Evolutionary conservation across 768 basidiomycete genomes (phyloP).

Genomic region (Stropharia rugosoannulata): DNA sequence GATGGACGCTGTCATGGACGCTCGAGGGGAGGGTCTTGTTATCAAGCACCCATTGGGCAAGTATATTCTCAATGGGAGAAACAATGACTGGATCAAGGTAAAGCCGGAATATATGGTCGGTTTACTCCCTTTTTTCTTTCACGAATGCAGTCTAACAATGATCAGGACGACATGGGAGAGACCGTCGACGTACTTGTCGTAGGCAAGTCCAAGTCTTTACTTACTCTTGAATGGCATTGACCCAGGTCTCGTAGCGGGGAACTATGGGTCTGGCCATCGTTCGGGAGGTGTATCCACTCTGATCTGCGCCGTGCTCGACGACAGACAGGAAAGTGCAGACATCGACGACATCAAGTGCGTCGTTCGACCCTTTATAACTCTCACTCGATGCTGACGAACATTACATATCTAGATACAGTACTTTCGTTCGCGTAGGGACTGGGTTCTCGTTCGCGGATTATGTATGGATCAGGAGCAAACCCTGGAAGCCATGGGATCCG

Average conservation of each 20-base stretch:
- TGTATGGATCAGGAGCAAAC: constrained; percentile 76
- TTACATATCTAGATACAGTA: constrained; percentile 60
- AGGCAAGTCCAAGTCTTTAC: constrained; percentile 42
- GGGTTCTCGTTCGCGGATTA: constrained; percentile 88
- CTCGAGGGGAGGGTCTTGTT: constrained; percentile 90
- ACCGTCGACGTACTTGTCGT: constrained; percentile 91
- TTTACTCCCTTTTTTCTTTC: background rate
- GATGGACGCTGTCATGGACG: constrained; percentile 83
- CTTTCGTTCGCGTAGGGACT: constrained; percentile 88
- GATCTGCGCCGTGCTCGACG: constrained; percentile 86
- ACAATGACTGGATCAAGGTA: constrained; percentile 94
- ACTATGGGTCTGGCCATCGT: constrained; percentile 85
- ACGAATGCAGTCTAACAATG: background rate
- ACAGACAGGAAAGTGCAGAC: constrained; percentile 51
- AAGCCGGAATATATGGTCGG: constrained; percentile 86
- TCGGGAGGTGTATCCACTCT: constrained; percentile 89
- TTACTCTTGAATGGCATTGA: background rate
- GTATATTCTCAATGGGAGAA: constrained; percentile 86
- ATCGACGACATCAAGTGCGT: constrained; percentile 66
- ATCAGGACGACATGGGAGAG: constrained; percentile 87
- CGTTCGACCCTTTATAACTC: background rate
- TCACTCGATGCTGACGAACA: background rate
- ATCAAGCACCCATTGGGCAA: constrained; percentile 81
- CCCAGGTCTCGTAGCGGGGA: constrained; percentile 59
- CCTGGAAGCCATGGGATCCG: constrained; percentile 81